Conservation (phyloP, 805 yeast species). For the Ascoidea asiatica region DNA sequence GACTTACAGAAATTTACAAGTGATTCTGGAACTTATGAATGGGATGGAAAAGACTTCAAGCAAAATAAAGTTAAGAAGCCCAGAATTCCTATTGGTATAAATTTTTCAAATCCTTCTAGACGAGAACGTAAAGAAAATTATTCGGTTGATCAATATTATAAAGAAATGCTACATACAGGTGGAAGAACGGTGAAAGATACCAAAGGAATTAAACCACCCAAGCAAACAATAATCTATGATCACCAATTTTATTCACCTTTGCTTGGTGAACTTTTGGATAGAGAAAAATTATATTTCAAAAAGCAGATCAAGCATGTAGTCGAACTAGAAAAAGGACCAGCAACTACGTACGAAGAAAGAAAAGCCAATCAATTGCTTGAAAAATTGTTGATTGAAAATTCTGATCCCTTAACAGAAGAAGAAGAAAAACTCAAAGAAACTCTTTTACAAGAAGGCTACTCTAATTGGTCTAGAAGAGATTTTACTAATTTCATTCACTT, state of each 20-base stretch:
- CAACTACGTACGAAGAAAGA: constrained; percentile 3
- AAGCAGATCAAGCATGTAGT: constrained; percentile 46
- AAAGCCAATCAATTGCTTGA: constrained; percentile 14
- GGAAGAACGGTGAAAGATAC: constrained; percentile 26
- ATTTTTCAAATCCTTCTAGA: constrained; percentile 49
- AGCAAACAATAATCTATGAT: constrained; percentile 48
- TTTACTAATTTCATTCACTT: constrained; percentile 60
- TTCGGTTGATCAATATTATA: constrained; percentile 63
- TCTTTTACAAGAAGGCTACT: constrained; percentile 43
- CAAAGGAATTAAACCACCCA: constrained; percentile 45
- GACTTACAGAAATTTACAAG: constrained; percentile 87
- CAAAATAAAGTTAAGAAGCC: constrained; percentile 17
- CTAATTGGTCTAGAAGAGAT: constrained; percentile 63
- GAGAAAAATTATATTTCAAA: constrained; percentile 54
- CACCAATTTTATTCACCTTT: constrained; percentile 59
- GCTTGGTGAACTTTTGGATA: constrained; percentile 37
- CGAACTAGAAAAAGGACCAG: constrained; percentile 19
- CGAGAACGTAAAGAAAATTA: constrained; percentile 72
- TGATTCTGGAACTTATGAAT: constrained; percentile 83
- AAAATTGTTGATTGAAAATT: constrained; percentile 44
- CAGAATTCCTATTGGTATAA: constrained; percentile 3
- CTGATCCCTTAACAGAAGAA: constrained; percentile 48
- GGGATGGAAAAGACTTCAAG: constrained; percentile 73
- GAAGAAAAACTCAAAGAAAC: constrained; percentile 41
- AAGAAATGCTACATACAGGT: constrained; percentile 48